These are phyloP conservation scores for Venturia pyrina DNA, from an alignment of 2,329 filamentous ascomycete species.

Conservation along the genomic window DNA sequence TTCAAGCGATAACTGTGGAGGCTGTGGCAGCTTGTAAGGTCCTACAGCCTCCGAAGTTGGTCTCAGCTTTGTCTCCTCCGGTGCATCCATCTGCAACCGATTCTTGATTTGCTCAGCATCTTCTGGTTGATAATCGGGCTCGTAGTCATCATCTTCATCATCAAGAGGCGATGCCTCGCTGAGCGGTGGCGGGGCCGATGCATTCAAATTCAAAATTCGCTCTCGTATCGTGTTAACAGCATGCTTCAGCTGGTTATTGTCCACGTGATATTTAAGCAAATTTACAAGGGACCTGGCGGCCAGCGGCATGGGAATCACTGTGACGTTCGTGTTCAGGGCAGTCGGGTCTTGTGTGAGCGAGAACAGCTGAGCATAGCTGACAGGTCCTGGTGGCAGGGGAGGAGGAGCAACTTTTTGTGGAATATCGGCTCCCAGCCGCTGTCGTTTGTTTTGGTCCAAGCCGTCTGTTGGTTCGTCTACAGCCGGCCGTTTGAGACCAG, in stretches of 20 bases:
- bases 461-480: constrained; percentile 61
- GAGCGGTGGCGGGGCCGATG: not conserved
- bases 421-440: constrained; percentile 52
- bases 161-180: constrained; percentile 27
- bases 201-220: constrained; percentile 20
- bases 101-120: constrained; percentile 69
- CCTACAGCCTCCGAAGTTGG: constrained; percentile 29
- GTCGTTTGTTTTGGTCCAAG: constrained; percentile 70
- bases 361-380: constrained; percentile 75
- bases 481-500: constrained; percentile 64
- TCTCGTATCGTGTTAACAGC: constrained; percentile 54
- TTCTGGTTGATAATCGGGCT: constrained; percentile 75
- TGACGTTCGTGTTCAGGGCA: constrained; percentile 72
- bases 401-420: constrained; percentile 29
- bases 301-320: constrained; percentile 63
- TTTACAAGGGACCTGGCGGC: constrained; percentile 74
- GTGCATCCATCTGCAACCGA: constrained; percentile 61
- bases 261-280: constrained; percentile 57
- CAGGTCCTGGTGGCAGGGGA: constrained; percentile 58
- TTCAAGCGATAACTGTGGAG: constrained; percentile 61
- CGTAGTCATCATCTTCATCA: constrained; percentile 85
- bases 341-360: constrained; percentile 69
- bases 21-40: constrained; percentile 71
- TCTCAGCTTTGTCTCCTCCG: constrained; percentile 29
- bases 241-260: constrained; percentile 56